Base-by-base conservation (phyloP, 768 basidiomycete genomes). In the Lepiota brunneoincarnata region DNA sequence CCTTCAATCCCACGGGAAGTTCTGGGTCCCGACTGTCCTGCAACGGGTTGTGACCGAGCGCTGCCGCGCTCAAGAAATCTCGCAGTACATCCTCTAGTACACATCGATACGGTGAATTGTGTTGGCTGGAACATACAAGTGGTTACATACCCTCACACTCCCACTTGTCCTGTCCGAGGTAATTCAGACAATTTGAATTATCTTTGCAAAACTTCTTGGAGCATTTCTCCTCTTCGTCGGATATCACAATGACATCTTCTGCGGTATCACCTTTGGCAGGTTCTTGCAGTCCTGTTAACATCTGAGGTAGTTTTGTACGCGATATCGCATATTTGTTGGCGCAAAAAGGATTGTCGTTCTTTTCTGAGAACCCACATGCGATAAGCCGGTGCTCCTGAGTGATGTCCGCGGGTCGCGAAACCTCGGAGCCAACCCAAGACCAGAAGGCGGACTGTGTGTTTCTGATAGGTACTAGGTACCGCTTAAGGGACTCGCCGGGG, bases 111-210 rank as follows among this genome's bases (percentile, higher is more conserved):
- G n/a, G 26, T 34, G 28, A 47, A n/a, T 40, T 50, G 23, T 18
- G 14, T 61, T 35, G 51, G 51, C 59, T 26, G 42, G 35, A 54
- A 14, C 12, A 39, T 31, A 21, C 14, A 7, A 20, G 11, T 17
- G 34, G 21, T 49, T 40, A 63, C 59, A 53, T 46, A 86, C 90
- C 84, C 76, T 82, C 77, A 55, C 81, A 73, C 65, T 91, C 87
- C 88, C 93, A 96, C 58, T 77, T 75, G 23, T 87, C 84, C 62
- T 91, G 91, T 4, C 91, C 92, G 26, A 97, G 71, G 70, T 92
- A 86, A 66, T 94, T 96, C 50, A 95, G 72, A 67, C 96, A 97
- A 48, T 86, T 82, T 7, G 91, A 89, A 63, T 93, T 95, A 45
- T 69, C 69, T 61, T 80, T 86, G 69, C 96, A 98, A 4, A 47